A percentile compares a stretch with the other conserved stretches of the same genome.
These are phyloP conservation scores for Sphagnum contortum DNA, from an alignment of 225 moss, liverwort and hornwort species.

Conservation along the genomic window DNA sequence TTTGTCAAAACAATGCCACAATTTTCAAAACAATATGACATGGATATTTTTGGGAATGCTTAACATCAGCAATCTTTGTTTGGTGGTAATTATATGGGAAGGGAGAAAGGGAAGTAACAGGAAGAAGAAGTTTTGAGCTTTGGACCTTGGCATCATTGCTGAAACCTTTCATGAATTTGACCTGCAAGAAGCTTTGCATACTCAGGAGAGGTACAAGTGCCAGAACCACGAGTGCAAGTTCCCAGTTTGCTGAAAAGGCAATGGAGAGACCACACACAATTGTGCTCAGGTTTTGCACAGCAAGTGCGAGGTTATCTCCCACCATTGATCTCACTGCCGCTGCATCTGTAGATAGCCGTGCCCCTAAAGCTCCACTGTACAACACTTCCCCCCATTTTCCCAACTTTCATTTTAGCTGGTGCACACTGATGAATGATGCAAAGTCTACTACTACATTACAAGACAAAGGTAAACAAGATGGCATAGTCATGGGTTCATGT, in stretches of 20 bases:
- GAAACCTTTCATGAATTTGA: conserved; percentile 68
- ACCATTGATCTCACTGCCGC: conserved; percentile 69
- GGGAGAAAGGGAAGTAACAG: neutral
- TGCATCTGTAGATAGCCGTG: conserved; percentile 78
- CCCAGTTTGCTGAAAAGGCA: conserved; percentile 71
- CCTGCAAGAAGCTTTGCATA: conserved; percentile 53
- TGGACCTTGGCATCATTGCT: conserved; percentile 73
- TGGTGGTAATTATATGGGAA: too few relatives aligned
- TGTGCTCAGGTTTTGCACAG: conserved; percentile 61
- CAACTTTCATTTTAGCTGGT: too few relatives aligned
- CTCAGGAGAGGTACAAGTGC: conserved; percentile 70
- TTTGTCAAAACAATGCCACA: too few relatives aligned
- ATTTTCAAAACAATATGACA: neutral
- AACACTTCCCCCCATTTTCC: neutral
- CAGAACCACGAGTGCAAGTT: conserved; percentile 62
- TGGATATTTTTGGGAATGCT: neutral
- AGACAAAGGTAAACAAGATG: too few relatives aligned
- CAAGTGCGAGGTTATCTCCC: conserved; percentile 62
- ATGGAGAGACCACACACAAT: conserved; percentile 48
- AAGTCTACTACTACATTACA: neutral
- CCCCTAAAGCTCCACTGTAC: conserved; percentile 78
- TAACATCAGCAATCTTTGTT: neutral
- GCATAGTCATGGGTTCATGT: neutral
- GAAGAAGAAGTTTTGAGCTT: neutral
- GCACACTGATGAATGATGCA: too few relatives aligned